These are phyloP conservation scores for Backusella psychrophila DNA, from an alignment of 192 early-diverging fungal species.

Conservation along the genomic window DNA sequence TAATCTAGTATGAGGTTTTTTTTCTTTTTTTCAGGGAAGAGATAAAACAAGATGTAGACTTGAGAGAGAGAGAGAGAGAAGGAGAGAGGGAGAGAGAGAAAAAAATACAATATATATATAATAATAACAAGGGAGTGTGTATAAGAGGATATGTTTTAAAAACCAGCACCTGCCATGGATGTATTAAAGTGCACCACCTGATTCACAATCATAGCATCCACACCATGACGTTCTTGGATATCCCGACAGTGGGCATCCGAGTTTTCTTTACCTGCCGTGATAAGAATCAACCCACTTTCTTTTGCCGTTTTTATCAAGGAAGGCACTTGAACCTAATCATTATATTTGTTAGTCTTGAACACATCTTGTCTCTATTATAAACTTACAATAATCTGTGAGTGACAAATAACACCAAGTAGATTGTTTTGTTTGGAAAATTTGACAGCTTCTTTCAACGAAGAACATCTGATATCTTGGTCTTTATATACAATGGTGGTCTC, in stretches of 20 bases:
- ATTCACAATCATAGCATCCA: constrained; percentile 86
- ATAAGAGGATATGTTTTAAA: not conserved
- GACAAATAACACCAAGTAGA: constrained; percentile 90
- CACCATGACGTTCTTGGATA: constrained; percentile 81
- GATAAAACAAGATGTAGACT: not conserved
- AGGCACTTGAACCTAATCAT: constrained; percentile 85
- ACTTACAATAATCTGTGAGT: constrained; percentile 62
- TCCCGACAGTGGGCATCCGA: constrained; percentile 53
- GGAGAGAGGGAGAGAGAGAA: not conserved
- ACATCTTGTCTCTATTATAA: not conserved
- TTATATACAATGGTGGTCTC: constrained; percentile 20
- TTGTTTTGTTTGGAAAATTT: constrained; percentile 91
- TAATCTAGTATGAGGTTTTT: too few relatives aligned
- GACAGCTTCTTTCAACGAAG: constrained; percentile 91
- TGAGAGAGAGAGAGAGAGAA: not conserved
- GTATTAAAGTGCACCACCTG: constrained; percentile 28
- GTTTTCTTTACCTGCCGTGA: constrained; percentile 88
- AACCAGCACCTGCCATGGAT: constrained; percentile 23
- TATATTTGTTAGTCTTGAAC: not conserved
- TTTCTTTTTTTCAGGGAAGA: not conserved
- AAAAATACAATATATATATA: not conserved
- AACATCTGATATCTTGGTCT: constrained; percentile 38
- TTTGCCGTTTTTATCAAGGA: constrained; percentile 90
- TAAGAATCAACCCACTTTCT: constrained; percentile 86
- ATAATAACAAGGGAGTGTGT: not conserved